Base-by-base conservation (phyloP, 1,284 basidiomycete species). In the Ustilago nuda region DNA sequence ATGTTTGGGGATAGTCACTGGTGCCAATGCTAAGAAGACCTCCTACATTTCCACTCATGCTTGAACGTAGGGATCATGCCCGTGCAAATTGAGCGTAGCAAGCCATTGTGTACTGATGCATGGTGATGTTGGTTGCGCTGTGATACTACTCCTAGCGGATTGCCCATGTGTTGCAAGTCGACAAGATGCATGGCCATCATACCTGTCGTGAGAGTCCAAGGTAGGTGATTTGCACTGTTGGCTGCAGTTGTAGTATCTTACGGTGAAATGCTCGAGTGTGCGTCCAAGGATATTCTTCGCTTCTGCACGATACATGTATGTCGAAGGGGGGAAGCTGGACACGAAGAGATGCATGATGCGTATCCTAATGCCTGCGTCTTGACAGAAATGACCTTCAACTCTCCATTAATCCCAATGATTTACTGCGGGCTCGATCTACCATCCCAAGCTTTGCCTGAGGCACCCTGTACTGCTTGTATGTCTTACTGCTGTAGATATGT, bases 401-500 rank as follows among this genome's bases (percentile, higher is more conserved):
- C 23, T 27, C 23, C 23, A 27, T 27, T 27, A 27, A 27, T 27
- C 23, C 23, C 23, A 27, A 27, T 27, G 23, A 27, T 27, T 27
- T 2, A 27, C 23, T 27, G 23, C 23, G 23, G 23, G 23, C 23
- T 27, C 23, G 23, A 27, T 27, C 23, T 27, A 27, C 23, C 23
- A 27, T 27, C 3, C 23, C 23, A 27, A 27, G 23, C 23, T 50
- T 7, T 50, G 48, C 27, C 48, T 4, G 19, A 53, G 19, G 39
- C 57, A 51, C 33, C 9, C 41, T 52, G 50, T 39, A 4, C 35
- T 58, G 50, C 58, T 70, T 46, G 8, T 8, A 19, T 3, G 0
- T 27, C 23, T 27, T 61, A 19, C 30, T 61, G 41, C 12, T 62
- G 63, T 58, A 7, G 57, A 39, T 55, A 8, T 19, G 50, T n/a